Evolutionary conservation across 2,329 filamentous ascomycete species (phyloP).

Genomic region (Ceratocystis alfenasii): DNA sequence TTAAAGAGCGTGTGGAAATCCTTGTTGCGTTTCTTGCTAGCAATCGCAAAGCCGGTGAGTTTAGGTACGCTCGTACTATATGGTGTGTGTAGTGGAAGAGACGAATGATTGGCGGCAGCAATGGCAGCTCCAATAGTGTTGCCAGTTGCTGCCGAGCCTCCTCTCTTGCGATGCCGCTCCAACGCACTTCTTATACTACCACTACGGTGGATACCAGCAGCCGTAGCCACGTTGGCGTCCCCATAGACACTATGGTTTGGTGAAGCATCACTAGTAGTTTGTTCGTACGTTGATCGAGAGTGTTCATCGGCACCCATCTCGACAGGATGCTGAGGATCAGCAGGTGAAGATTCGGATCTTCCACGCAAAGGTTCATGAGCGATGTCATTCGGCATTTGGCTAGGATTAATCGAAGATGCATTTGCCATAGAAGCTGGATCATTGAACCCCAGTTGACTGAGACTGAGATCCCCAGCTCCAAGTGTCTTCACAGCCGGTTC

Average conservation of each 20-base stretch:
- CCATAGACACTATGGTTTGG: constrained; percentile 20
- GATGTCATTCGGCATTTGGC: not conserved
- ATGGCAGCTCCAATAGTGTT: constrained; percentile 62
- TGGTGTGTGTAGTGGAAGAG: constrained; percentile 41
- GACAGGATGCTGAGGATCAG: constrained; percentile 31
- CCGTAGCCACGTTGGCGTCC: constrained; percentile 2
- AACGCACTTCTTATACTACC: constrained; percentile 55
- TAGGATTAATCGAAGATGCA: not conserved
- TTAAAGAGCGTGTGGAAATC: constrained; percentile 92
- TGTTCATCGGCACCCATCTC: constrained; percentile 30
- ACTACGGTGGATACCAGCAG: constrained; percentile 44
- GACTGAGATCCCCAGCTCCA: constrained; percentile 74
- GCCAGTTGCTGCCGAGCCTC: constrained; percentile 62
- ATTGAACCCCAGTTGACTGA: constrained; percentile 74
- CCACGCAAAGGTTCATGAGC: constrained; percentile 28
- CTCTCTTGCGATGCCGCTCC: constrained; percentile 58
- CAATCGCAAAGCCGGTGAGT: constrained; percentile 88
- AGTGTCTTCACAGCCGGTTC: constrained; percentile 78
- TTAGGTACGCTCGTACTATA: constrained; percentile 56
- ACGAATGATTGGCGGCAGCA: constrained; percentile 47
- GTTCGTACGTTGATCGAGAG: constrained; percentile 24
- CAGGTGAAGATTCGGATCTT: constrained; percentile 49
- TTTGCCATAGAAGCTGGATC: constrained; percentile 33
- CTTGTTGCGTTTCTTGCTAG: constrained; percentile 87
- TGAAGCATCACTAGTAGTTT: constrained; percentile 11